Evolutionary conservation across 495 filamentous ascomycete genomes (phyloP).

Genomic region (Haplographium delicatum): DNA sequence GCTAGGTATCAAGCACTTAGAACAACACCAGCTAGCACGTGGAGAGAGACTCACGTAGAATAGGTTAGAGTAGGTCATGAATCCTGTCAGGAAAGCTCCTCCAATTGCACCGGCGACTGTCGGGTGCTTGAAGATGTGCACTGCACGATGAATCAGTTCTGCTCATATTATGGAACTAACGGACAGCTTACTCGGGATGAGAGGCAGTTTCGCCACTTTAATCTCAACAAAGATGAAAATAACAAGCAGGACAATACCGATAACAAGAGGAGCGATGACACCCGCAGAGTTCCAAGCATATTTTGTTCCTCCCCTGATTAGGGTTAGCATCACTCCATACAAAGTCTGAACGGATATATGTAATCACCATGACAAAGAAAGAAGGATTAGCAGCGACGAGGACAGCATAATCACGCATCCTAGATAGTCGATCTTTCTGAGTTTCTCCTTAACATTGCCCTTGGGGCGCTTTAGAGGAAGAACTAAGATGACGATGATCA

Average conservation of each 20-base stretch:
- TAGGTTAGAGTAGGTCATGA: constrained; percentile 46
- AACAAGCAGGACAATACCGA: constrained; percentile 39
- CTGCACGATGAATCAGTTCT: background rate
- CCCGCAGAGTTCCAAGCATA: constrained; percentile 54
- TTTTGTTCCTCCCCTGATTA: constrained; percentile 40
- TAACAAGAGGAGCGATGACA: constrained; percentile 53
- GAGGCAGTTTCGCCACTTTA: constrained; percentile 50
- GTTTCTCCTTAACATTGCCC: background rate
- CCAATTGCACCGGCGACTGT: constrained; percentile 53
- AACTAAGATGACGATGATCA: background rate
- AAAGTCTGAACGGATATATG: background rate
- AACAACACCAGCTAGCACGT: background rate
- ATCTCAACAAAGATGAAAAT: constrained; percentile 50
- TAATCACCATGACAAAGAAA: background rate
- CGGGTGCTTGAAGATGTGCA: constrained; percentile 4
- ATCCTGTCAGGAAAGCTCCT: constrained; percentile 54
- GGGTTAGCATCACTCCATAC: background rate
- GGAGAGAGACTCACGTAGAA: constrained; percentile 30
- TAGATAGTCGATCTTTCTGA: background rate
- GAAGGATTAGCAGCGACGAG: background rate
- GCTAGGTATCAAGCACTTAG: background rate
- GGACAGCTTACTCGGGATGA: constrained; percentile 48
- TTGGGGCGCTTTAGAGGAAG: background rate
- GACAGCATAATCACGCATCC: background rate
- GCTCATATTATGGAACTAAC: constrained; percentile 34